These are phyloP conservation scores for Stramenopiles sp. DNA, from an alignment of 352 stramenopile species.

Conservation along the genomic window DNA sequence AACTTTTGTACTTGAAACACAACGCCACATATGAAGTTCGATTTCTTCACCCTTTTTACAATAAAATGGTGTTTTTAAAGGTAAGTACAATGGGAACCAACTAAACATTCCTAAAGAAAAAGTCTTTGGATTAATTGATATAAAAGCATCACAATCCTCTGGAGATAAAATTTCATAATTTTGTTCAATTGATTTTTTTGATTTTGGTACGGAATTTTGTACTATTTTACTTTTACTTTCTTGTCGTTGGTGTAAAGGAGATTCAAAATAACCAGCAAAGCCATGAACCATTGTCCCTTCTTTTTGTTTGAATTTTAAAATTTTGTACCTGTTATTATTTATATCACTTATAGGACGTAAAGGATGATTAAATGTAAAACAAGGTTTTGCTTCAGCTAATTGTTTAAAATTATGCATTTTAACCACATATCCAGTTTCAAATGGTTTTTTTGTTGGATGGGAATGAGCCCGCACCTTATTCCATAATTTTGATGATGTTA, in stretches of 20 bases:
- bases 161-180: too few species aligned
- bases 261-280: too few species aligned
- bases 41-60: slow-evolving; percentile 36
- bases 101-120: slow-evolving; percentile 90
- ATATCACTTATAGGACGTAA: slow-evolving; percentile 11
- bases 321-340: too few species aligned
- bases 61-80: slow-evolving; percentile 42
- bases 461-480: slow-evolving; percentile 32
- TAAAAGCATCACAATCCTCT: slow-evolving; percentile 45
- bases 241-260: too few species aligned
- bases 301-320: too few species aligned
- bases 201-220: neutral
- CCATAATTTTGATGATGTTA: slow-evolving; percentile 68
- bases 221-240: slow-evolving; percentile 46
- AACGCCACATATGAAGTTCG: slow-evolving; percentile 56
- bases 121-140: slow-evolving; percentile 67
- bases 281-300: slow-evolving; percentile 7
- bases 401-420: slow-evolving; percentile 51
- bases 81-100: slow-evolving; percentile 96
- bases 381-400: slow-evolving; percentile 36
- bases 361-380: slow-evolving; percentile 42
- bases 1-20: slow-evolving; percentile 35
- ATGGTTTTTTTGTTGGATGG: slow-evolving; percentile 14
- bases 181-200: slow-evolving; percentile 19
- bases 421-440: slow-evolving; percentile 86